Base-by-base conservation (phyloP, 495 filamentous ascomycete species). In the Penicillium argentinense region DNA sequence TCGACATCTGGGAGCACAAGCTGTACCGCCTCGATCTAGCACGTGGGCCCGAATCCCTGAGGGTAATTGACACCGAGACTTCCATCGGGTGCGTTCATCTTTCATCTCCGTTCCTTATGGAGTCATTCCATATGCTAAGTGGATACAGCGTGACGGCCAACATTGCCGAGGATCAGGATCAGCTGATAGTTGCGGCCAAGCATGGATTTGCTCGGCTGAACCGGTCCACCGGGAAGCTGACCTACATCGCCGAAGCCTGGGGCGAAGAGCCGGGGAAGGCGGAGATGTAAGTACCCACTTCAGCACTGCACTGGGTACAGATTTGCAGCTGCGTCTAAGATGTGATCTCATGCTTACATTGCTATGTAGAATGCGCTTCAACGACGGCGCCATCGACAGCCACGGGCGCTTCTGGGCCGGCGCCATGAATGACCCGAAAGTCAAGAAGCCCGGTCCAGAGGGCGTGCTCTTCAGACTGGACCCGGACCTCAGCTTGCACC, bases 341-440 rank as follows among this genome's bases (percentile, higher is more conserved):
- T n/a, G n/a, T n/a, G n/a, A 27, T 27, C 11, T 14, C 11, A 33
- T 1, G 22, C 24, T 8, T 17, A 27, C 5, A 9, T 22, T 45
- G 42, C 13, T 43, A 40, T 29, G 65, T 54, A 76, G 75, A 34
- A 79, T 78, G 79, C 76, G 77, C 47, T 78, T 76, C 68, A 96
- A 96, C 59, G 91, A 96, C 59, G 91, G 90, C 28, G 84, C 81
- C 5, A 82, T 88, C 42, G 91, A 96, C 60, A 84, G 82, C 30
- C 73, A 84, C 42, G 91, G 91, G 39, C 75, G 91, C 32, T 92
- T 91, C 66, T 96, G 90, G 89, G 77, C 88, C 7, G 88, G 89
- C n/a, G 77, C 81, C 27, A 95, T 96, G 89, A 91, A 88, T 53
- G 91, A 96, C 56, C 68, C 72, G 17, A 73, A 73, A 34, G 51